Evolutionary conservation across 2,329 filamentous ascomycete genomes (phyloP).

Genomic region (Cadophora sp.): DNA sequence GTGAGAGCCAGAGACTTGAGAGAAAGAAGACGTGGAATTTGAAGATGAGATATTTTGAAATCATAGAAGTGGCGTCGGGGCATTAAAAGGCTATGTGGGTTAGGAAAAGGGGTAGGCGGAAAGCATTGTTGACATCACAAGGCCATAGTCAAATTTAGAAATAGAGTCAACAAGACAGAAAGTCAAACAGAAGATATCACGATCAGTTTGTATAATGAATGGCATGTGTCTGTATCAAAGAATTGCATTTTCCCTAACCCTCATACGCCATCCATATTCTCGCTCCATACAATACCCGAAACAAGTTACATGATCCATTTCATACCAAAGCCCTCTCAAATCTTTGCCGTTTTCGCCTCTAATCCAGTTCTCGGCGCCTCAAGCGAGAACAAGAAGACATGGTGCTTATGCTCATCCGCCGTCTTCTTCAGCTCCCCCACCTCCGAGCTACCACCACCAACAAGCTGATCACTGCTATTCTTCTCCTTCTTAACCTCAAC

Average conservation of each 20-base stretch:
- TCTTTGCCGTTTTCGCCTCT: conserved; percentile 17
- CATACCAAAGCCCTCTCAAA: not conserved
- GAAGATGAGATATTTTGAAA: too few species aligned
- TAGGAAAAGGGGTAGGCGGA: not conserved
- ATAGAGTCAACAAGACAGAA: not conserved
- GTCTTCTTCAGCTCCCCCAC: conserved; percentile 23
- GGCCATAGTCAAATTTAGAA: not conserved
- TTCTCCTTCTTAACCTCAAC: conserved; percentile 8
- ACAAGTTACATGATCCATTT: not conserved
- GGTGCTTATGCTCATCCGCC: conserved; percentile 35
- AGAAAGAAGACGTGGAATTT: too few species aligned
- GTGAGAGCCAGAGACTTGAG: not conserved
- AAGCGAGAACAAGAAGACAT: conserved; percentile 42
- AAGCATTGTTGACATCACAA: not conserved
- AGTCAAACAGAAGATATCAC: not conserved
- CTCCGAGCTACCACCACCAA: conserved; percentile 18
- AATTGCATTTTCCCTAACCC: conserved; percentile 1
- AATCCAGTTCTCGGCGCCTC: conserved; percentile 32
- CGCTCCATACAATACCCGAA: conserved; percentile 4
- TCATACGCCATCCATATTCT: conserved; percentile 13
- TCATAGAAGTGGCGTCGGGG: conserved; percentile 4
- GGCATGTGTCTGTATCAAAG: not conserved
- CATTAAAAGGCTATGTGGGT: not conserved
- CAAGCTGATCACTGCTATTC: not conserved
- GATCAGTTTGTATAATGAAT: not conserved